Evolutionary conservation across 192 early-diverging fungal species (phyloP), one percentile per base, ranked within the genome.

Genomic region (Backusella tarrabulga): DNA sequence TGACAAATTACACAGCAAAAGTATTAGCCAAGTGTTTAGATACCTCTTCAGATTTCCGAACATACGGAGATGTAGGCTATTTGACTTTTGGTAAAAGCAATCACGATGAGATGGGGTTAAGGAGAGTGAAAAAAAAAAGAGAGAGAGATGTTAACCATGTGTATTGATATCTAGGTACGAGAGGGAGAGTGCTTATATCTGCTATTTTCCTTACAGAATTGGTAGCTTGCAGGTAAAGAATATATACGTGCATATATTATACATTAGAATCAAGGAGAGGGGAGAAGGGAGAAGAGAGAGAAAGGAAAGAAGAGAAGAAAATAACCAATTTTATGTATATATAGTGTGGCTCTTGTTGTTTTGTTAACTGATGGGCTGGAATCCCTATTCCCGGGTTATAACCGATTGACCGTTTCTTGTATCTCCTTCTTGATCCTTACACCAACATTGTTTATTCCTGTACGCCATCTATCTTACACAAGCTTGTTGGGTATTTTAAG

Each of bases 401-500:
- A 74, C 68, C 35, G 81, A 0, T 44, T 78, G 15, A 42, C 34
- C 23, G 73, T 94, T 75, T 90, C 90, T 75, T 14, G 85, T 19
- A 74, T 80, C n/a, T 80, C 86, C 3, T 85, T 83, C 38, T 63
- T 79, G 8, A 26, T 92, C 15, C 50, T 94, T 7, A 83, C 90
- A 9, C 87, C 87, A 44, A 85, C 84, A 15, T 85, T 89, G 2
- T 86, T 85, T 79, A 46, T 91, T 72, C 76, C 87, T 76, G 71
- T 84, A 34, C 54, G 83, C 75, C 71, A 82, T 17, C 76, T 91
- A 8, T 83, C 87, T 3, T 92, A 90, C 52, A 86, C 82, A 4
- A 84, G 83, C 21, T 32, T 93, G 19, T 35, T 94, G 23, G 93
- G 93, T 17, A 84, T 94, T 52, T 67, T 90, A n/a, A 77, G 86